These are phyloP conservation scores for Chenopodium quinoa DNA, from an alignment of 148 eudicot genomes.

Conservation along the genomic window DNA sequence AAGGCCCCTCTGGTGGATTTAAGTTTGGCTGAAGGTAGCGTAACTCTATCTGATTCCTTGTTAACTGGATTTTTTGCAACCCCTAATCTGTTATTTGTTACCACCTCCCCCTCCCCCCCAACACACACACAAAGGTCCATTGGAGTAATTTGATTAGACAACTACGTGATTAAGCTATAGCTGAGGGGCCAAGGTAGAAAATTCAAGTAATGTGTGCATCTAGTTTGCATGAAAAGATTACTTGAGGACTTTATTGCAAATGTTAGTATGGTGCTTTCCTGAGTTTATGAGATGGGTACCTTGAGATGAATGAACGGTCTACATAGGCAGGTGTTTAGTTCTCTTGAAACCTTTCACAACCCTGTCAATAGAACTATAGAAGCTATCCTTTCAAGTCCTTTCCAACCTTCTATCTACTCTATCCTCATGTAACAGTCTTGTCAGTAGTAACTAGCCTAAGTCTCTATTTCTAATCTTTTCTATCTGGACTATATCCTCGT, in stretches of 20 bases:
- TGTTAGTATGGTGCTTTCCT: not conserved
- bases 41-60: not conserved
- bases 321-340: not conserved
- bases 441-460: too few relatives aligned
- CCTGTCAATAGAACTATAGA: not conserved
- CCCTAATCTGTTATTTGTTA: not conserved
- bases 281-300: not conserved
- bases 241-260: not conserved
- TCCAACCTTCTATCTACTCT: too few relatives aligned
- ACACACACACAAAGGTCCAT: too few relatives aligned
- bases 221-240: not conserved
- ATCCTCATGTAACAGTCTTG: too few relatives aligned
- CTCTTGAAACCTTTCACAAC: not conserved
- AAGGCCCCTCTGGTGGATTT: conserved; percentile 72
- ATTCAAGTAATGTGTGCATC: not conserved
- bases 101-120: not conserved
- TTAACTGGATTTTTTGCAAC: not conserved
- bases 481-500: too few relatives aligned
- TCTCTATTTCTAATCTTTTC: too few relatives aligned
- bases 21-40: conserved; percentile 60
- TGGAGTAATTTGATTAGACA: not conserved
- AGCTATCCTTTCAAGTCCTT: too few relatives aligned
- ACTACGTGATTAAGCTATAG: not conserved
- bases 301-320: not conserved
- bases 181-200: not conserved